These are phyloP conservation scores for Leccinum variicolor DNA, from an alignment of 768 basidiomycete genomes.

Conservation along the genomic window DNA sequence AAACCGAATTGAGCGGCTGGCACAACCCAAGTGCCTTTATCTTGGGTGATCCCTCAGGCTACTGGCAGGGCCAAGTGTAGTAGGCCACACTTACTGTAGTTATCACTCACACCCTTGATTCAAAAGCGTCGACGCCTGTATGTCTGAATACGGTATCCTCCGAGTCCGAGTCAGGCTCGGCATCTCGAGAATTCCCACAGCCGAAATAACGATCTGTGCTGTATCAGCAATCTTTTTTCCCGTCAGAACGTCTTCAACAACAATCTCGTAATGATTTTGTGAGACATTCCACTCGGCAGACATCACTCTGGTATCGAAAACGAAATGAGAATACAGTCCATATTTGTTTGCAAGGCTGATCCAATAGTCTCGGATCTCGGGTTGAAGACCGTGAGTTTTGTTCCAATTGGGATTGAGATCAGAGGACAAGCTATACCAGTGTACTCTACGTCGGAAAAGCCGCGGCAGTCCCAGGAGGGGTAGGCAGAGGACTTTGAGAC, in stretches of 20 bases:
- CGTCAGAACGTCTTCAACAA: conserved; percentile 30
- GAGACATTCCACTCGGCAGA: conserved; percentile 43
- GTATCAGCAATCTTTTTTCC: conserved; percentile 28
- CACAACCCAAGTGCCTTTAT: no score
- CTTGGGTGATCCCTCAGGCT: no score
- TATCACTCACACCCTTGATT: conserved; percentile 51
- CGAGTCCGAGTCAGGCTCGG: conserved; percentile 20
- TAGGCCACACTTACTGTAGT: no score
- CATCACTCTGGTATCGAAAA: conserved; percentile 42
- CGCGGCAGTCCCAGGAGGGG: conserved; percentile 33
- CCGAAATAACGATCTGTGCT: conserved; percentile 50
- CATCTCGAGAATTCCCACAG: conserved; percentile 45
- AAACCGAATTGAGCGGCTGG: no score
- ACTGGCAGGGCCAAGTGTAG: no score
- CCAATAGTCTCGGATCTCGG: conserved; percentile 46
- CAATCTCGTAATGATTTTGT: conserved; percentile 36
- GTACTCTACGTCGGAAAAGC: conserved; percentile 40
- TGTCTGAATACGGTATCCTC: conserved; percentile 31
- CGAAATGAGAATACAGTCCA: conserved; percentile 37
- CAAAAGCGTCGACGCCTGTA: conserved; percentile 29
- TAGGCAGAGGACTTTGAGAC: background rate
- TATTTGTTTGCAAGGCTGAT: conserved; percentile 40
- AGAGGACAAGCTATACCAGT: conserved; percentile 45
- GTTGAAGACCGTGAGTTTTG: conserved; percentile 37
- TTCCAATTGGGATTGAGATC: conserved; percentile 47